Evolutionary conservation across 306 rosid species (phyloP).

Genomic region (Trifolium fragiferum): DNA sequence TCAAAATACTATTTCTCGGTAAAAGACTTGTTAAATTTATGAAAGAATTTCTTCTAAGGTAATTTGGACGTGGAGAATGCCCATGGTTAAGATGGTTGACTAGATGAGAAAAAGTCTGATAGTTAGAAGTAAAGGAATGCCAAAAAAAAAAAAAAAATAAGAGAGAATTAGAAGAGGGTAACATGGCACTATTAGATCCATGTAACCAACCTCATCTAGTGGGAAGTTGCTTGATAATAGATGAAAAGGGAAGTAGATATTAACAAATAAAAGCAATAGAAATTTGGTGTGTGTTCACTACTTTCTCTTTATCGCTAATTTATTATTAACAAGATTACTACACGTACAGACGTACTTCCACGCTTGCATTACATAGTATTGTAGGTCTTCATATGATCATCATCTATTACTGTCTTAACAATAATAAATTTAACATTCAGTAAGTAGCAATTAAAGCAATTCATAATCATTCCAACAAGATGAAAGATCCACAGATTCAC

Average conservation of each 20-base stretch:
- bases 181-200: background rate
- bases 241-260: background rate
- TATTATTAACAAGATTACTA: too few relatives aligned
- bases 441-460: conserved; percentile 11
- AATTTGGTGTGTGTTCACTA: background rate
- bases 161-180: background rate
- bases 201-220: background rate
- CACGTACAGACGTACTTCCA: background rate
- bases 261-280: background rate
- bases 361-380: background rate
- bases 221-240: background rate
- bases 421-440: background rate
- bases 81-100: background rate
- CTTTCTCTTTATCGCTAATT: background rate
- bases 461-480: conserved; percentile 15
- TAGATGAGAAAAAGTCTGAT: too few relatives aligned
- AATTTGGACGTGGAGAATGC: too few relatives aligned
- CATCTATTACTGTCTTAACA: background rate
- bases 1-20: background rate
- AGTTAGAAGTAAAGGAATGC: background rate
- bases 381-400: background rate
- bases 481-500: conserved; percentile 2
- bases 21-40: background rate
- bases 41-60: too few relatives aligned
- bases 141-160: too few relatives aligned